Conservation (phyloP, 352 stramenopile species). For the Pythium phragmiticola region DNA sequence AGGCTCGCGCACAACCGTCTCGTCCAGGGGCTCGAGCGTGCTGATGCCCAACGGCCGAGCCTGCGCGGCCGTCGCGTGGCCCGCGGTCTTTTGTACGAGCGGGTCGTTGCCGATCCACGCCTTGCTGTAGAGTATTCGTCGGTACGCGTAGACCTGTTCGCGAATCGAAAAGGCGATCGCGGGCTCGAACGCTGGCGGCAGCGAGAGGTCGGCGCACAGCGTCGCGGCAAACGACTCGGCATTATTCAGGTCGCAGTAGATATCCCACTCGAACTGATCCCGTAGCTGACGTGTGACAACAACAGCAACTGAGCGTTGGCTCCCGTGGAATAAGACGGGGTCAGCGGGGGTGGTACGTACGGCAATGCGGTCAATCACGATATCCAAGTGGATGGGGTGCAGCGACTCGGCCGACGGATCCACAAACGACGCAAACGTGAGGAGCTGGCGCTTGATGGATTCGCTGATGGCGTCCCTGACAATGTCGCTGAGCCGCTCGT, state of each 20-base stretch:
- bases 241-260: constrained; percentile 47
- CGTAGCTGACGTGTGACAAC: constrained; percentile 37
- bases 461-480: constrained; percentile 66
- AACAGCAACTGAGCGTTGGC: neutral
- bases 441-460: constrained; percentile 67
- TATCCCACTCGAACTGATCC: constrained; percentile 83
- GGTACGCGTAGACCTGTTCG: constrained; percentile 71
- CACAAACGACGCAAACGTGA: constrained; percentile 55
- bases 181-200: constrained; percentile 50
- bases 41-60: constrained; percentile 36
- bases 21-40: constrained; percentile 41
- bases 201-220: constrained; percentile 57
- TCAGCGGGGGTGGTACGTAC: constrained; percentile 30
- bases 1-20: constrained; percentile 48
- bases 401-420: constrained; percentile 31
- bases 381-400: constrained; percentile 69
- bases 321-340: neutral
- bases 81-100: constrained; percentile 17
- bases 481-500: constrained; percentile 55
- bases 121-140: constrained; percentile 42
- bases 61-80: neutral
- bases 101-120: constrained; percentile 63
- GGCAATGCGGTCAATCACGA: constrained; percentile 63
- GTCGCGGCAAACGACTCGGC: constrained; percentile 53
- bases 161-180: constrained; percentile 74